Conservation (phyloP, 441 rosid species). For the Lagerstroemia fauriei region DNA sequence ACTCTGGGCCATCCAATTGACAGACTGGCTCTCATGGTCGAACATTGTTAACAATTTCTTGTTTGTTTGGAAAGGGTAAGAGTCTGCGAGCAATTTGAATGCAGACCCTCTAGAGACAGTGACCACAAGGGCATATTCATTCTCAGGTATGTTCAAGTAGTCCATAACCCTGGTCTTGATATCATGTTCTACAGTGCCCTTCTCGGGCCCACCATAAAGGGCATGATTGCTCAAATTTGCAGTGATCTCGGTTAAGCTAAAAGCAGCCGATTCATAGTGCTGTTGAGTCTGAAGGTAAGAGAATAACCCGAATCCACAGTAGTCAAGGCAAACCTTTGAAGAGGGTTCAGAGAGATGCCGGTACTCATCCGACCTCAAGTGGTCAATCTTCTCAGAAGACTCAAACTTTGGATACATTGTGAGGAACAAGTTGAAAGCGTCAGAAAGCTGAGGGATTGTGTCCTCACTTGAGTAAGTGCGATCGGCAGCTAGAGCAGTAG, state of each 20-base stretch:
- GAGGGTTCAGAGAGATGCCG: slow-evolving; percentile 46
- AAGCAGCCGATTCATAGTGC: slow-evolving; percentile 57
- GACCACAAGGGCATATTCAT: slow-evolving; percentile 64
- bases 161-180: slow-evolving; percentile 65
- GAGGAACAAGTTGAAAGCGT: slow-evolving; percentile 52
- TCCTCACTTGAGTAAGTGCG: slow-evolving; percentile 46
- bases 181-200: slow-evolving; percentile 57
- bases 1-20: slow-evolving; percentile 66
- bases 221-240: slow-evolving; percentile 64
- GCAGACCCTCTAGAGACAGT: slow-evolving; percentile 73
- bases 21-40: slow-evolving; percentile 75
- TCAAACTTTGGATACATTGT: slow-evolving; percentile 65
- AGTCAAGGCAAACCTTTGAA: slow-evolving; percentile 69
- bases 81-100: slow-evolving; percentile 63
- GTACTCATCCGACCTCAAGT: slow-evolving; percentile 55
- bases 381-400: slow-evolving; percentile 54
- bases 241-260: slow-evolving; percentile 63
- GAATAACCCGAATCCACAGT: slow-evolving; percentile 67
- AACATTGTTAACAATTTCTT: slow-evolving; percentile 66
- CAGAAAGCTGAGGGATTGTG: slow-evolving; percentile 44
- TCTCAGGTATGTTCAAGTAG: slow-evolving; percentile 64
- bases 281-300: slow-evolving; percentile 59
- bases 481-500: slow-evolving; percentile 62
- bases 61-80: slow-evolving; percentile 64
- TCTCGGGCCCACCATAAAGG: slow-evolving; percentile 58